phyloP scores from a whole-genome alignment of 1,139 yeast species.

The Debaryomycetaceae sp. region DNA sequence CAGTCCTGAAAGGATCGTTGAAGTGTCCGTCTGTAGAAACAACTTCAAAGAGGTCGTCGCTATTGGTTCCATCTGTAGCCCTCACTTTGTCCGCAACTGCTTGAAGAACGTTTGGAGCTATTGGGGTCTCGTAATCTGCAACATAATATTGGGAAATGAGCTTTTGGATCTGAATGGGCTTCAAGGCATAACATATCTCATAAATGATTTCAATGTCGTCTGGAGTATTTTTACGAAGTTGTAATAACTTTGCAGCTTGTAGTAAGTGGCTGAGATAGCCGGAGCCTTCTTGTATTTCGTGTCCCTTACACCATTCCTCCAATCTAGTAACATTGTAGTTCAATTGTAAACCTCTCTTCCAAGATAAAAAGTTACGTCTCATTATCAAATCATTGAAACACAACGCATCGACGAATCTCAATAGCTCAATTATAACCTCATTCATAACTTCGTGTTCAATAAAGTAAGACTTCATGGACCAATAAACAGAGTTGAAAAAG shows the following conservation, averaged over 20 bases:
- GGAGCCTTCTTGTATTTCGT: constrained; percentile 89
- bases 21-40: constrained; percentile 79
- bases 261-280: constrained; percentile 81
- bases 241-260: constrained; percentile 92
- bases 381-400: constrained; percentile 94
- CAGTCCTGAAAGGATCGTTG: constrained; percentile 83
- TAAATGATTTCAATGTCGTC: constrained; percentile 91
- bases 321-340: constrained; percentile 94
- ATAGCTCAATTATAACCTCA: constrained; percentile 78
- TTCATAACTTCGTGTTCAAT: constrained; percentile 83
- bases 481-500: constrained; percentile 84
- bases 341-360: constrained; percentile 97
- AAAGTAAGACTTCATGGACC: constrained; percentile 91
- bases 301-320: constrained; percentile 98
- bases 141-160: constrained; percentile 84
- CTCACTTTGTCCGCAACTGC: constrained; percentile 84
- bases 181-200: constrained; percentile 92
- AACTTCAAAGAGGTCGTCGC: constrained; percentile 66
- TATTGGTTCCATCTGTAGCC: constrained; percentile 51
- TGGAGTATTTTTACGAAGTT: constrained; percentile 82
- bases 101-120: constrained; percentile 77
- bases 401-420: constrained; percentile 85
- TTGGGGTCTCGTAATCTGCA: constrained; percentile 95
- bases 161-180: constrained; percentile 92
- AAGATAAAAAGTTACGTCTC: constrained; percentile 91